Percentiles rank a stretch among this genome's conserved stretches.
Evolutionary conservation across 1,139 yeast species (phyloP).

Genomic region (Nadsonia starkeyi-henricii): DNA sequence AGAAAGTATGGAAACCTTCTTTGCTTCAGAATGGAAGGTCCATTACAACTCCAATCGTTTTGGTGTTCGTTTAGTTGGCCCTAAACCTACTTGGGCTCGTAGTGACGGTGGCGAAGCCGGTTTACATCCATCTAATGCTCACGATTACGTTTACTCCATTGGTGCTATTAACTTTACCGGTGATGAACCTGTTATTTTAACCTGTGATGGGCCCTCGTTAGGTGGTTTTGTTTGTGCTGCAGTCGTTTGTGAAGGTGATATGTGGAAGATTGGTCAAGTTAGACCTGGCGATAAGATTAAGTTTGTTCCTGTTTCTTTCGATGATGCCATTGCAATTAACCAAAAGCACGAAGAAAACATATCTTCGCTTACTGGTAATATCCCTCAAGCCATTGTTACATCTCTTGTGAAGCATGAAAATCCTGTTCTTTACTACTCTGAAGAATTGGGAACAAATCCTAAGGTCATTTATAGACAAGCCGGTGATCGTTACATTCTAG

Average conservation of each 20-base stretch:
- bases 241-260: slow-evolving; percentile 86
- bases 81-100: slow-evolving; percentile 95
- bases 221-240: slow-evolving; percentile 98
- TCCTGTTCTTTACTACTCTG: slow-evolving; percentile 4
- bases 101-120: slow-evolving; percentile 98
- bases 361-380: slow-evolving; percentile 8
- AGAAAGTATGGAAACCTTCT: slow-evolving; percentile 67
- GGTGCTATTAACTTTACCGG: slow-evolving; percentile 98
- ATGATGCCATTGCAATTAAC: slow-evolving; percentile 53
- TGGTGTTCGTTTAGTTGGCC: slow-evolving; percentile 89
- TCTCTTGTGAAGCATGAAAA: slow-evolving; percentile 4
- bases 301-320: slow-evolving; percentile 64
- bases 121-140: slow-evolving; percentile 93
- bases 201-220: slow-evolving; percentile 93
- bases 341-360: slow-evolving; percentile 37
- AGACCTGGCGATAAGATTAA: slow-evolving; percentile 80
- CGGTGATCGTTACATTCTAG: slow-evolving; percentile 83
- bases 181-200: slow-evolving; percentile 92
- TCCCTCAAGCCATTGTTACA: slow-evolving; percentile 8
- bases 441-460: slow-evolving; percentile 31
- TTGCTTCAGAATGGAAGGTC: slow-evolving; percentile 72
- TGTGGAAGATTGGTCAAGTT: slow-evolving; percentile 98
- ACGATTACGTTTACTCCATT: slow-evolving; percentile 88
- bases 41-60: slow-evolving; percentile 94
- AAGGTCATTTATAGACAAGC: slow-evolving; percentile 84